phyloP scores from a whole-genome alignment of 2,329 filamentous ascomycete genomes.

The Fusarium sp. region DNA sequence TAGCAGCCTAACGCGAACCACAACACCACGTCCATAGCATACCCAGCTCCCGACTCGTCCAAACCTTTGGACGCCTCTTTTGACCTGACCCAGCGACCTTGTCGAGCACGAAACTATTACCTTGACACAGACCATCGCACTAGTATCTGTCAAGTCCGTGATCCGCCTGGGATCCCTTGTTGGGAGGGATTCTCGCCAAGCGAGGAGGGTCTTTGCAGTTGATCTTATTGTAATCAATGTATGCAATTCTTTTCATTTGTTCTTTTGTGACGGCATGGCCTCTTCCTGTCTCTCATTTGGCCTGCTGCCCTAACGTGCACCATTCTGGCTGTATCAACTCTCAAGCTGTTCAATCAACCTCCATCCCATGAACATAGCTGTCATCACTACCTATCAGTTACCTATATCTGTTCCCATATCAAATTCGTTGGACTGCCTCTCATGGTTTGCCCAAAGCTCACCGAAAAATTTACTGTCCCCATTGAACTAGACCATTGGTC shows the following conservation, averaged over 20 bases:
- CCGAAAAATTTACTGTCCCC: constrained; percentile 5
- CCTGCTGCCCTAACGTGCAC: background rate
- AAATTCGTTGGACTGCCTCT: background rate
- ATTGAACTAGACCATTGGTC: background rate
- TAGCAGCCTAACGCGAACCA: constrained; percentile 17
- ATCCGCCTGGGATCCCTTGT: constrained; percentile 26
- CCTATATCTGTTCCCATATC: background rate
- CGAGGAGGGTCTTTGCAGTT: background rate
- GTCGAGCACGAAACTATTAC: background rate
- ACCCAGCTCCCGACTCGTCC: constrained; percentile 7
- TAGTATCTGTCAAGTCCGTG: constrained; percentile 13
- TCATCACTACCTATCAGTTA: background rate
- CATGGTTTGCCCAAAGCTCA: background rate
- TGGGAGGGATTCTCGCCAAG: constrained; percentile 11
- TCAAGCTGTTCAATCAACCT: background rate
- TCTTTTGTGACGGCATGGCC: background rate
- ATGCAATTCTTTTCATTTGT: constrained; percentile 16
- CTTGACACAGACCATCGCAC: constrained; percentile 17
- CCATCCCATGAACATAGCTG: background rate
- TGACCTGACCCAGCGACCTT: background rate
- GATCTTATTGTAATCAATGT: constrained; percentile 7
- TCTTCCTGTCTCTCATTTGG: background rate
- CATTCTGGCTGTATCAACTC: background rate
- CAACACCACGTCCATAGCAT: constrained; percentile 2
- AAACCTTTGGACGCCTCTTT: background rate